Evolutionary conservation across 2,329 filamentous ascomycete species (phyloP).

Genomic region (Rutstroemia sp.): DNA sequence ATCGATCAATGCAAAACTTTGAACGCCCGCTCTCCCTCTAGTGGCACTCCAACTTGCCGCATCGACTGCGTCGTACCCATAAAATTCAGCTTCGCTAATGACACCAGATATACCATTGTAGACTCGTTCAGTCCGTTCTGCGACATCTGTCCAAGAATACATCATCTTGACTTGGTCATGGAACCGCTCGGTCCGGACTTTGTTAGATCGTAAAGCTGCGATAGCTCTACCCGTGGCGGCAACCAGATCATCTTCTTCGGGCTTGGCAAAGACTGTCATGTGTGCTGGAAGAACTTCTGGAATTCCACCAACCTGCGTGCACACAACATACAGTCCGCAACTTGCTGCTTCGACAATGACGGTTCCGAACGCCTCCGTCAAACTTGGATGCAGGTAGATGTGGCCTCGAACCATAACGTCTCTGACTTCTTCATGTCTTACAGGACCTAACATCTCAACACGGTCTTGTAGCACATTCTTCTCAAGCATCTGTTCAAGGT

Average conservation of each 20-base stretch:
- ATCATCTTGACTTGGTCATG: constrained; percentile 96
- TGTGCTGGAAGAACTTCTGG: constrained; percentile 91
- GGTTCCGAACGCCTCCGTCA: constrained; percentile 96
- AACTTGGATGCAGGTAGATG: constrained; percentile 89
- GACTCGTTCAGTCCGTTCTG: constrained; percentile 85
- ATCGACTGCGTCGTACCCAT: constrained; percentile 66
- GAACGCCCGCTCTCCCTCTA: constrained; percentile 59
- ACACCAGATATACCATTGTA: constrained; percentile 88
- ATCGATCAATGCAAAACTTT: constrained; percentile 89
- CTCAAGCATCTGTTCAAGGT: constrained; percentile 97
- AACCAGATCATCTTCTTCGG: constrained; percentile 92
- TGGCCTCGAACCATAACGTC: constrained; percentile 97
- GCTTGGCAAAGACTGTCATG: constrained; percentile 97
- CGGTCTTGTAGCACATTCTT: constrained; percentile 89
- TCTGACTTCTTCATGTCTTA: constrained; percentile 92
- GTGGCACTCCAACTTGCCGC: constrained; percentile 59
- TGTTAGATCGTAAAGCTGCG: constrained; percentile 73
- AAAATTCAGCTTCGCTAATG: constrained; percentile 82
- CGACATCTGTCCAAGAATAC: constrained; percentile 98
- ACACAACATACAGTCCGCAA: constrained; percentile 93
- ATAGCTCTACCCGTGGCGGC: constrained; percentile 86
- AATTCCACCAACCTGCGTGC: constrained; percentile 92
- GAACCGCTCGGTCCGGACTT: constrained; percentile 85
- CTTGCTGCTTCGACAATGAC: constrained; percentile 96
- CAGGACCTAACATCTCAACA: constrained; percentile 83